phyloP scores from a whole-genome alignment of 2,329 filamentous ascomycete genomes.

The Aspergillus sp. region DNA sequence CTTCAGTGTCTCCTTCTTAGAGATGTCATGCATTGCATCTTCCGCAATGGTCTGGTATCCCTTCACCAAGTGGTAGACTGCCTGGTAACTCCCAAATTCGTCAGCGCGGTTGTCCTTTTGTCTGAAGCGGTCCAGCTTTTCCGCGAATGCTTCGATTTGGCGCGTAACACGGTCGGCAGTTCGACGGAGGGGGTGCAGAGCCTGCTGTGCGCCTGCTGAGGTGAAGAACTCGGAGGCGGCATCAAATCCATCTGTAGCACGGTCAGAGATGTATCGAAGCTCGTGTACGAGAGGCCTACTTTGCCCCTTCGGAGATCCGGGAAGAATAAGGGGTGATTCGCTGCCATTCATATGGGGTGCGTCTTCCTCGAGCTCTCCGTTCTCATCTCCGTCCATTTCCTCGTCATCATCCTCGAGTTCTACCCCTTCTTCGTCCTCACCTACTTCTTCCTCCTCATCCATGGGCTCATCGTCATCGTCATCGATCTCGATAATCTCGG shows the following conservation, averaged over 20 bases:
- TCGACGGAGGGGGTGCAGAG: conserved; percentile 61
- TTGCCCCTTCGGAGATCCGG: conserved; percentile 18
- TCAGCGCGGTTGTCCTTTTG: conserved; percentile 49
- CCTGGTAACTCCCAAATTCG: conserved; percentile 58
- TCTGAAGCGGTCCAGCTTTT: conserved; percentile 74
- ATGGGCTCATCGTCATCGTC: conserved; percentile 33
- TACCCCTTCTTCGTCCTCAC: conserved; percentile 26
- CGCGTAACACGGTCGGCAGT: conserved; percentile 69
- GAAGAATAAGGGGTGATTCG: conserved; percentile 22
- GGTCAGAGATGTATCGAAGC: conserved; percentile 13
- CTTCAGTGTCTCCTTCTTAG: conserved; percentile 39
- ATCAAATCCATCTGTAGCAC: conserved; percentile 18
- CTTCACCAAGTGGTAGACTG: conserved; percentile 67
- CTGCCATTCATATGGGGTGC: conserved; percentile 31
- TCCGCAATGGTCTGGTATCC: conserved; percentile 61
- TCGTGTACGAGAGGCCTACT: conserved; percentile 11
- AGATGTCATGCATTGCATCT: conserved; percentile 48
- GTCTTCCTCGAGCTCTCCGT: conserved; percentile 26
- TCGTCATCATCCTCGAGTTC: conserved; percentile 29
- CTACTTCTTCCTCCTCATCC: conserved; percentile 29
- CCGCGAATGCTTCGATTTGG: conserved; percentile 85
- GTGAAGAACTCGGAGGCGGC: conserved; percentile 40
- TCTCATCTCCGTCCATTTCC: conserved; percentile 31
- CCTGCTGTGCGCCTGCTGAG: conserved; percentile 50
- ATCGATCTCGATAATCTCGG: conserved; percentile 42